Base-by-base conservation (phyloP, 306 rosid species). In the Amphicarpaea edgeworthii region DNA sequence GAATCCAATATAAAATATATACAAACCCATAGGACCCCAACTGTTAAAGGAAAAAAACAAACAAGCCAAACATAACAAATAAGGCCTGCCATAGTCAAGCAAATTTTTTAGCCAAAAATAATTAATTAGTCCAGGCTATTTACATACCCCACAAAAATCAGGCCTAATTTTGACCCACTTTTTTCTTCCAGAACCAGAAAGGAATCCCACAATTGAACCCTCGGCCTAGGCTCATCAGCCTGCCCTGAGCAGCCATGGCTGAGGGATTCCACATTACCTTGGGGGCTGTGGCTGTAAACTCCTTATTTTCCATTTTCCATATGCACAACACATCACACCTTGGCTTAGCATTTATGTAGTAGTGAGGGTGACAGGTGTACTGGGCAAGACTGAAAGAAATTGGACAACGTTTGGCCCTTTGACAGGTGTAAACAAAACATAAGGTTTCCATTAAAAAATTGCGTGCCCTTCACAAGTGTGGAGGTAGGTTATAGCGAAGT, bases 111-210 rank as follows among this genome's bases (percentile, higher is more conserved):
- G 54, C 30, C 53, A 5, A 7, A n/a, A 37, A 20, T 21, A 12
- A 59, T 5, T n/a, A 41, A 42, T n/a, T 7, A 6, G 16, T 0
- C 37, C 24, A 47, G 34, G 20, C 38, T 12, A 46, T 17, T 61
- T 61, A 45, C 11, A 32, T 30, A 61, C n/a, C 34, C 20, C n/a
- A 43, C 12, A 6, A 73, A 23, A 28, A 7, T 1, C 37, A 12
- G 32, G 24, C 28, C 26, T 8, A 61, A 30, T 40, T 19, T 38
- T 43, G 32, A 58, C 70, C 58, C 26, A 14, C 7, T 12, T 41
- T 21, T 51, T 72, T 53, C 32, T 26, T 26, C n/a, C 30, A 24
- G n/a, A 72, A 71, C 28, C 60, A 57, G 64, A 53, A 53, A 61
- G 66, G 62, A 51, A 43, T 11, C 23, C 14, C 12, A 30, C 5